Evolutionary conservation across 805 yeast species (phyloP), one percentile per base, ranked within the genome.

Genomic region (Priceomyces medius): DNA sequence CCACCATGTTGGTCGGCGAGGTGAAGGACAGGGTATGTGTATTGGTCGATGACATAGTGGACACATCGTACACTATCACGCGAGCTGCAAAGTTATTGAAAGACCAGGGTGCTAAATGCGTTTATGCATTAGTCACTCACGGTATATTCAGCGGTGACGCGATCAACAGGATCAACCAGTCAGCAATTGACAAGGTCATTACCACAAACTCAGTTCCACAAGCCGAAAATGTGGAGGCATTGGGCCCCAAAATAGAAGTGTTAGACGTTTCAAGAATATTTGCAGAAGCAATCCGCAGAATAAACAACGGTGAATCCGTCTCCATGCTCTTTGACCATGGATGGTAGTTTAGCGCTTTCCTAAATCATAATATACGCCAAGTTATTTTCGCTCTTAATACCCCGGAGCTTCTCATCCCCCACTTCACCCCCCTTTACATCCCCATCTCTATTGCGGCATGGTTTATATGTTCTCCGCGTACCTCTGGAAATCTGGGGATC

Each of bases 1-100:
- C 96, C 1, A 87, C 96, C 2, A 89, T 93, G 95, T 77, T 93
- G 16, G 99, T 93, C 20, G 99, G 99, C 31, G 96, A 91, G 56
- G 98, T 93, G 26, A 77, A 78, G 45, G 88, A 80, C 51, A 81
- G 85, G 54, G 87, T 80, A 2, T 95, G 97, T 61, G 85, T 93
- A n/a, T 68, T 93, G 37, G 76, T 93, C 27, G 99, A 93, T 65
- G 99, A 93, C 61, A 70, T 93, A 52, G 89, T 89, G 3, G 99
- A 93, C 61, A 91, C 99, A 1, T 88, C 95, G 1, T 83, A 82
- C 58, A 93, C 99, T 1, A 81, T 93, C 37, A 84, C 93, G 0
- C 71, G 97, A 27, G 98, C 98, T 5, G 97, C 98, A 8, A 84
- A 83, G 58, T 70, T 93, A 31, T 74, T 93, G 57, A 93, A 90